Evolutionary conservation across 306 rosid genomes (phyloP).

Genomic region (Cucurbita moschata): DNA sequence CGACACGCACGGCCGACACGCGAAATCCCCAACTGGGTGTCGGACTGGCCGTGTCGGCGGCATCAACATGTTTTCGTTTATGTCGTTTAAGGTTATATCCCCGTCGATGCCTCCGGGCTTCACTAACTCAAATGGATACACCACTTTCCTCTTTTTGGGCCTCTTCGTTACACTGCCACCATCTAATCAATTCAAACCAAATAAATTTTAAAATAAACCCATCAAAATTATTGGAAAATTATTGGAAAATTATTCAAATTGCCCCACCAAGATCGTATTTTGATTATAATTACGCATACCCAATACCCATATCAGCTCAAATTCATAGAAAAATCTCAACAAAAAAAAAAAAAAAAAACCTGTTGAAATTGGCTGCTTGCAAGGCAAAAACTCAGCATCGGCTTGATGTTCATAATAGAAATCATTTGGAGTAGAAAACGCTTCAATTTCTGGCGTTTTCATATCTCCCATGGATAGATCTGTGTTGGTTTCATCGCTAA

Average conservation of each 20-base stretch:
- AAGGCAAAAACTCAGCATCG: too few species aligned
- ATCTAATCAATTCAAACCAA: not conserved
- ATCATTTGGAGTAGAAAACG: slow-evolving; percentile 14
- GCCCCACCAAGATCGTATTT: not conserved
- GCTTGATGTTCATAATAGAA: slow-evolving; percentile 15
- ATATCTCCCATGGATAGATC: slow-evolving; percentile 6
- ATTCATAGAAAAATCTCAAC: not conserved
- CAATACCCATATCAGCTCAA: not conserved
- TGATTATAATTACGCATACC: not conserved
- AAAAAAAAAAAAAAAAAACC: not conserved
- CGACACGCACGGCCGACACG: slow-evolving; percentile 86
- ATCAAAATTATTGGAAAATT: not conserved
- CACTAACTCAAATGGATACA: slow-evolving; percentile 89
- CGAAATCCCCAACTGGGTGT: slow-evolving; percentile 93
- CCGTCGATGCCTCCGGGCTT: slow-evolving; percentile 90
- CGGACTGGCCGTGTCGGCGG: slow-evolving; percentile 74
- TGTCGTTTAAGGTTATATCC: slow-evolving; percentile 82
- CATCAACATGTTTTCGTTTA: slow-evolving; percentile 81
- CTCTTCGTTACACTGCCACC: not conserved
- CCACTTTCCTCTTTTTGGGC: slow-evolving; percentile 26
- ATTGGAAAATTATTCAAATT: not conserved
- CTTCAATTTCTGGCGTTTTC: slow-evolving; percentile 26
- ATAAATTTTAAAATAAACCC: not conserved
- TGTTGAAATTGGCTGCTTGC: slow-evolving; percentile 11
- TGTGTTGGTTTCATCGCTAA: slow-evolving; percentile 26